A percentile compares a stretch with the other conserved stretches of the same genome.
Conservation (phyloP, 1,139 yeast genomes). For the Magnusiomyces starmeri region DNA sequence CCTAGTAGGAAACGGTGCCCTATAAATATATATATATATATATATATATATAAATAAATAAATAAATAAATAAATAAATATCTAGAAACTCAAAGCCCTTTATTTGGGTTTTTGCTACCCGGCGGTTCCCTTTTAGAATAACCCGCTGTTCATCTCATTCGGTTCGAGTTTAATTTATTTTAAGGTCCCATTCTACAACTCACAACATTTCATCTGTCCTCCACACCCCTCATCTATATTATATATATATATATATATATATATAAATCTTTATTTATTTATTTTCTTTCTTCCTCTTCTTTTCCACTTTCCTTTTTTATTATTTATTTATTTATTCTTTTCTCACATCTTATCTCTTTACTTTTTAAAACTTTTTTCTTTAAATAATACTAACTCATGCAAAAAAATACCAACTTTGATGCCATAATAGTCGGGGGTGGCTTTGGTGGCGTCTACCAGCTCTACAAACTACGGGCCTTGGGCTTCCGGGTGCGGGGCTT, state of each 20-base stretch:
- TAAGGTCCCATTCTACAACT: too few species aligned
- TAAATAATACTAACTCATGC: neutral
- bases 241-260: neutral
- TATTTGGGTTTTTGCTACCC: neutral
- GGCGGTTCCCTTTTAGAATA: neutral
- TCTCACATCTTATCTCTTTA: neutral
- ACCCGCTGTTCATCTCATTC: neutral
- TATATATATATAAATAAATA: too few species aligned
- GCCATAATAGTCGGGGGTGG: slow-evolving; percentile 45
- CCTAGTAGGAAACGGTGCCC: neutral
- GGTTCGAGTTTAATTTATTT: too few species aligned
- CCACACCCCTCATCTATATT: neutral
- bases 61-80: too few species aligned
- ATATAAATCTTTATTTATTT: neutral
- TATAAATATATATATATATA: too few species aligned
- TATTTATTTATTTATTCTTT: neutral
- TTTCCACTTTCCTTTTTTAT: neutral
- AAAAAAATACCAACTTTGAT: slow-evolving; percentile 15
- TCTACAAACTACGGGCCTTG: slow-evolving; percentile 33
- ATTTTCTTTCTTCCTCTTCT: neutral
- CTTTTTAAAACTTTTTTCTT: neutral
- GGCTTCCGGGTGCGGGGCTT: slow-evolving; percentile 36
- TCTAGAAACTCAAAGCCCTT: neutral
- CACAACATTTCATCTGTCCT: neutral
- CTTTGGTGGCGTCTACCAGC: slow-evolving; percentile 40